Evolutionary conservation across 306 rosid species (phyloP), one percentile per base, ranked within the genome.

Genomic region (Cucumis melo): DNA sequence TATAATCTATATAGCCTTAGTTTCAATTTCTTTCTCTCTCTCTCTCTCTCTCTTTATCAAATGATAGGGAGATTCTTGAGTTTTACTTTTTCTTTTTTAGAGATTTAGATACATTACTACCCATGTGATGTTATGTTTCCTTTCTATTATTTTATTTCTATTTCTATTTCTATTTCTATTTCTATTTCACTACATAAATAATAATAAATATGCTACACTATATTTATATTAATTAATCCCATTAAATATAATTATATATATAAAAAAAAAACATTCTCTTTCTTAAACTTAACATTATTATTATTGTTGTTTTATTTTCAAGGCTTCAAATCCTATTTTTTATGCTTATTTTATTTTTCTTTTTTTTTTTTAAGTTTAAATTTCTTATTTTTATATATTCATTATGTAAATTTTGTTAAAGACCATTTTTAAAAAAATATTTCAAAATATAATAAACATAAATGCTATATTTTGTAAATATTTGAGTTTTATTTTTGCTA

Each of bases 81-180:
- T 24, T n/a, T 38, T 65, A 65, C 73, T 20, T 39, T 65, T 38
- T 65, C 16, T 66, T 39, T 66, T 39, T 10, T 6, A 66, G 73
- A 7, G 53, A 66, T n/a, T n/a, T 39, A 65, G 8, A 65, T 27
- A 1, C 19, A 46, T 66, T 66, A 66, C 50, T 66, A 38, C 73
- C 73, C 73, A 66, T 66, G 73, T 66, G 73, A 39, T 66, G 73
- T 12, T 66, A 66, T 66, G 53, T 66, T 66, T 66, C 73, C 73
- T 66, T 66, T 66, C 10, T 66, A 39, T 66, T 66, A 66, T 39
- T 39, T 61, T 61, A 61, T 16, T 51, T 51, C 20, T 51, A 16
- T 32, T 32, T 32, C 16, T 46, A 27, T 65, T 66, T 66, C 10
- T 66, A 39, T 66, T 66, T 46, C 51, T n/a, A 51, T 5, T 51